Conservation (phyloP, 768 basidiomycete species). For the Agrocybe pediades region DNA sequence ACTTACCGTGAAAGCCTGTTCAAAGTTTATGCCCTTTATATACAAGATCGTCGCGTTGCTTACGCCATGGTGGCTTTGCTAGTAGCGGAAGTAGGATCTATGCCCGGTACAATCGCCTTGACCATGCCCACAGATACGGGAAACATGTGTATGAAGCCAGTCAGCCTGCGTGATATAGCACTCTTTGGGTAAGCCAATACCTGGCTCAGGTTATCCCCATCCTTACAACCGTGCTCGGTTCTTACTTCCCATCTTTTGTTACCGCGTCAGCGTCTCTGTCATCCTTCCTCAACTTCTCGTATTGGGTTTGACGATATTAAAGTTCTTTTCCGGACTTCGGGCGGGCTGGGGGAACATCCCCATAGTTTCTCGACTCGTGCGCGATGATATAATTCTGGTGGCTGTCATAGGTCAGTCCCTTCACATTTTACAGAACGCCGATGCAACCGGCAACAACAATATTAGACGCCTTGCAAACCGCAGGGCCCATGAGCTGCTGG, state of each 20-base stretch:
- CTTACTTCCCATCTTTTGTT: neutral
- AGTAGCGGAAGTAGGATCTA: slow-evolving; percentile 20
- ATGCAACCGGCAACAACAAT: neutral
- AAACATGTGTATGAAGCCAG: slow-evolving; percentile 21
- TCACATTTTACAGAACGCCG: neutral
- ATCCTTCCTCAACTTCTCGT: slow-evolving; percentile 19
- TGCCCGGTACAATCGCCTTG: slow-evolving; percentile 19
- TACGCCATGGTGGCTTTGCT: slow-evolving; percentile 18
- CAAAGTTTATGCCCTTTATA: slow-evolving; percentile 20
- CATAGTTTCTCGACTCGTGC: slow-evolving; percentile 20
- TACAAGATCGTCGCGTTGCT: slow-evolving; percentile 17
- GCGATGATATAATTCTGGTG: slow-evolving; percentile 21
- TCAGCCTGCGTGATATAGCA: slow-evolving; percentile 17
- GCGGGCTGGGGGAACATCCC: slow-evolving; percentile 21
- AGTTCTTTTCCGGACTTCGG: slow-evolving; percentile 17
- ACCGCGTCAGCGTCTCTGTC: slow-evolving; percentile 10
- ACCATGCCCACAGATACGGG: slow-evolving; percentile 17
- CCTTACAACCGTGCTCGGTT: neutral
- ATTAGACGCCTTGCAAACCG: slow-evolving; percentile 1
- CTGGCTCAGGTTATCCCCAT: neutral
- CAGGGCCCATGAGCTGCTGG: neutral
- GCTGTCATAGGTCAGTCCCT: slow-evolving; percentile 16
- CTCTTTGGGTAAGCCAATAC: slow-evolving; percentile 17
- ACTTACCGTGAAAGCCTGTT: neutral
- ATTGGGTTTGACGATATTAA: slow-evolving; percentile 18